A percentile compares a stretch with the other conserved stretches of the same genome.
phyloP scores from a whole-genome alignment of 2,329 filamentous ascomycete species.

The Neofusicoccum ribis region DNA sequence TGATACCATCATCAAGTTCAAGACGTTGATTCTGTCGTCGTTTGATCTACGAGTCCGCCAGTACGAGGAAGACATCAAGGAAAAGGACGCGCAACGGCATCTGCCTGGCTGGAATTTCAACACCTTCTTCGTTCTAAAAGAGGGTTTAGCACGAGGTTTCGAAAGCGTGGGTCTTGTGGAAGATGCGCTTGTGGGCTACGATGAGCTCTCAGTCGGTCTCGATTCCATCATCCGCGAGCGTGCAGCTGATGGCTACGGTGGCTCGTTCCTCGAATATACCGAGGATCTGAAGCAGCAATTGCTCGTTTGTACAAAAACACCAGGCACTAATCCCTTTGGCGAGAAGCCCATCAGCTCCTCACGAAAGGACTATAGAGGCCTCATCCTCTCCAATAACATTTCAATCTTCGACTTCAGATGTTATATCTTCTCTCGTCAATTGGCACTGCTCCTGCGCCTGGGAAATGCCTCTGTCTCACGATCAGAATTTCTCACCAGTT shows the following conservation, averaged over 20 bases:
- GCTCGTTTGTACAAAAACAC: slow-evolving; percentile 8
- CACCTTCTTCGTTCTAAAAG: slow-evolving; percentile 97
- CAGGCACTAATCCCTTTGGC: slow-evolving; percentile 19
- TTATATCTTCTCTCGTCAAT: slow-evolving; percentile 89
- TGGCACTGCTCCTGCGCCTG: slow-evolving; percentile 76
- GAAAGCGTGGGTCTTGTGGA: slow-evolving; percentile 96
- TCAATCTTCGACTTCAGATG: slow-evolving; percentile 94
- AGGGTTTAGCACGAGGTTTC: slow-evolving; percentile 88
- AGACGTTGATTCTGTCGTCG: slow-evolving; percentile 79
- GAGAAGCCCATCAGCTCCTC: slow-evolving; percentile 39
- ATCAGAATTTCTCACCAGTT: slow-evolving; percentile 33
- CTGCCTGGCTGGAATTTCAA: slow-evolving; percentile 99
- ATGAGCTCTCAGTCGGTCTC: slow-evolving; percentile 85
- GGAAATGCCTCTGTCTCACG: slow-evolving; percentile 62
- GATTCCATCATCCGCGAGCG: slow-evolving; percentile 81
- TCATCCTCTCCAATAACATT: slow-evolving; percentile 92
- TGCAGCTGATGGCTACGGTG: slow-evolving; percentile 62
- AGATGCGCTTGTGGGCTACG: slow-evolving; percentile 91
- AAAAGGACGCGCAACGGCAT: slow-evolving; percentile 82
- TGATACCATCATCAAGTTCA: slow-evolving; percentile 83
- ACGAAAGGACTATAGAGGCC: slow-evolving; percentile 80
- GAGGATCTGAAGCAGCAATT: slow-evolving; percentile 65
- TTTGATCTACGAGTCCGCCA: slow-evolving; percentile 90
- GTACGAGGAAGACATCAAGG: slow-evolving; percentile 96
- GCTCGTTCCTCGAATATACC: slow-evolving; percentile 72